These are phyloP conservation scores for Rosa multiflora DNA, from an alignment of 306 rosid species.

Conservation along the genomic window DNA sequence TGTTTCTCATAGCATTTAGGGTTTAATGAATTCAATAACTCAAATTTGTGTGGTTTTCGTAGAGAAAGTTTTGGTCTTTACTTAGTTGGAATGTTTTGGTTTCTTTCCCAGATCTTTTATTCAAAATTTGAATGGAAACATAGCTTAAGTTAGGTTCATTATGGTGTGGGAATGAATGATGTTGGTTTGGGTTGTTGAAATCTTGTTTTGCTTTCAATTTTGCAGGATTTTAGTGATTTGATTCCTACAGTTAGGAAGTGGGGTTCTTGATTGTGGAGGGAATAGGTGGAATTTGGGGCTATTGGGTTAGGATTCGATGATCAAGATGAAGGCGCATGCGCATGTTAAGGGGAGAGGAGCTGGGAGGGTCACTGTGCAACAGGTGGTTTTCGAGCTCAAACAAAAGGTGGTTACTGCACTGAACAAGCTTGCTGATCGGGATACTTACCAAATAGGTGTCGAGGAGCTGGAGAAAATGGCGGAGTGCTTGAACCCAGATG, in stretches of 20 bases:
- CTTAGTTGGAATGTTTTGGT: background rate
- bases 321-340: conserved; percentile 50
- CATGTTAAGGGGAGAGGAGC: conserved; percentile 38
- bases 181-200: background rate
- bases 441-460: conserved; percentile 66
- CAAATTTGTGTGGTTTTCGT: no score
- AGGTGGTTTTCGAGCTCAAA: conserved; percentile 52
- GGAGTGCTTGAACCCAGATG: conserved; percentile 49
- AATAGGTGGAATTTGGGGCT: background rate
- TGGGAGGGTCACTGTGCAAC: conserved; percentile 36
- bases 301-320: background rate
- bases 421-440: conserved; percentile 81
- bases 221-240: conserved; percentile 12
- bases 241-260: background rate
- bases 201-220: background rate
- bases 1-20: background rate
- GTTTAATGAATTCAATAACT: background rate
- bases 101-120: background rate
- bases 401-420: conserved; percentile 52
- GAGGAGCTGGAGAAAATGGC: conserved; percentile 63
- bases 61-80: background rate
- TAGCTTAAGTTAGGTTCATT: background rate
- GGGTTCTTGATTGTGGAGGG: conserved; percentile 6
- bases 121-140: background rate
- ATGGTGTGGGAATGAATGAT: background rate